These are phyloP conservation scores for Starmerella ratchasimensis DNA, from an alignment of 805 yeast genomes.

Conservation along the genomic window DNA sequence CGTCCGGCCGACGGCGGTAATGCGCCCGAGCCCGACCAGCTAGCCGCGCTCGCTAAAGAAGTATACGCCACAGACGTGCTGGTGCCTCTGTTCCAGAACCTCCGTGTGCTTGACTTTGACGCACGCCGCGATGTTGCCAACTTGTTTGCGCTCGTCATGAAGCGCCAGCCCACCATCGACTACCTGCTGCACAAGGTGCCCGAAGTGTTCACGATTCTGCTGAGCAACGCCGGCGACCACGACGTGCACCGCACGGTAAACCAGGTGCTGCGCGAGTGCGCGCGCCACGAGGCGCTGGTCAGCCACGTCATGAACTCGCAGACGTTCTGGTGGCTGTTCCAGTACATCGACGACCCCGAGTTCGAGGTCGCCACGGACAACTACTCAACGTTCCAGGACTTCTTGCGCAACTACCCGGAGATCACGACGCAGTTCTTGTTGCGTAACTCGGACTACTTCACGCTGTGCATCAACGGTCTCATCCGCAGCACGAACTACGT, in stretches of 20 bases:
- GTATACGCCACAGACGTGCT: slow-evolving; percentile 60
- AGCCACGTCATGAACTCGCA: slow-evolving; percentile 44
- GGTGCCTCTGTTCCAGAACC: slow-evolving; percentile 41
- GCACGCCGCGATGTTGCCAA: slow-evolving; percentile 69
- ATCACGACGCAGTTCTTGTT: slow-evolving; percentile 58
- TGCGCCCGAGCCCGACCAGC: slow-evolving; percentile 45
- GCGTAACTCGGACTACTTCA: slow-evolving; percentile 44
- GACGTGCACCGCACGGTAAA: slow-evolving; percentile 68
- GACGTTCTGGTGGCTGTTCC: slow-evolving; percentile 69
- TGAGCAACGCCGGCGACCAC: slow-evolving; percentile 58
- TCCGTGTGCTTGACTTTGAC: slow-evolving; percentile 71
- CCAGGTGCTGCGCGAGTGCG: slow-evolving; percentile 68
- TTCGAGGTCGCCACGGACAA: slow-evolving; percentile 89
- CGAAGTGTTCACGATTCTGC: slow-evolving; percentile 44
- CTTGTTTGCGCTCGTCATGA: slow-evolving; percentile 60
- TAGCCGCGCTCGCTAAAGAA: slow-evolving; percentile 66
- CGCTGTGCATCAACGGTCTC: slow-evolving; percentile 47
- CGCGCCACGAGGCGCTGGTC: slow-evolving; percentile 61
- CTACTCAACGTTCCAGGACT: slow-evolving; percentile 58
- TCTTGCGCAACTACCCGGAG: slow-evolving; percentile 55
- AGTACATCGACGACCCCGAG: slow-evolving; percentile 56
- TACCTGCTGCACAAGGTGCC: slow-evolving; percentile 51
- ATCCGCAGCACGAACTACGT: slow-evolving; percentile 75
- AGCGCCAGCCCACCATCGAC: slow-evolving; percentile 81
- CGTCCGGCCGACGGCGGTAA: neutral